Base-by-base conservation (phyloP, 495 filamentous ascomycete genomes). In the Penicillium antarcticum region DNA sequence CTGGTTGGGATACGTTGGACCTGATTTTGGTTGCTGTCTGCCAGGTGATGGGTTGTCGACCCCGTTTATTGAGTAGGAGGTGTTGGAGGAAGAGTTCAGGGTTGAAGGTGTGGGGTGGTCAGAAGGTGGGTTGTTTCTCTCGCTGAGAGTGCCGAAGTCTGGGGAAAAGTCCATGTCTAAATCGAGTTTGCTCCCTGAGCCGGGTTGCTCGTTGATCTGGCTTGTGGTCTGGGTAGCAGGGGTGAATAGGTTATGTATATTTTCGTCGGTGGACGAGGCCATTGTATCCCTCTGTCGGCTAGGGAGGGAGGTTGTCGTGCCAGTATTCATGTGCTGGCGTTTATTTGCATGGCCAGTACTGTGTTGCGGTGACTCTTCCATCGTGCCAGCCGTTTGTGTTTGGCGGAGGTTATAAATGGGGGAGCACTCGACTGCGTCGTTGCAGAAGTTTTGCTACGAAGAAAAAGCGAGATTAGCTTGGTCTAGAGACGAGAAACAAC, bases 81-180 rank as follows among this genome's bases (percentile, higher is more conserved):
- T 63, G 36, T 70, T 70, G 9, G 68, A 68, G 6, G 65, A 70
- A 3, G 68, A 70, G 29, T 70, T 70, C 49, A 70, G 21, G 3
- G 68, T 71, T 12, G 67, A 65, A 10, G 68, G 66, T 17, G 68
- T 70, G 2, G 66, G 58, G 29, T 72, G 66, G 32, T 70, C 67
- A 8, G 68, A 71, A 1, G 61, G 63, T 40, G 67, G 60, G 14
- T 65, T 53, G 34, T 52, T 66, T 26, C 56, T 53, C 6, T 69
- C 66, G 33, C 60, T 61, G 14, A 57, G 41, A 19, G 40, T 49
- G 37, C 59, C 60, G 31, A 66, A 61, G 26, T 66, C 60, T 10
- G 65, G 57, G 11, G 67, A 60, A 31, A 63, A 55, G 14, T 68
- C 66, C 58, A 71, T 65, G 4, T 72, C 65, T 7, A 66, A 52